phyloP scores from a whole-genome alignment of 108 stramenopile genomes.

The Conticribra weissflogii region DNA sequence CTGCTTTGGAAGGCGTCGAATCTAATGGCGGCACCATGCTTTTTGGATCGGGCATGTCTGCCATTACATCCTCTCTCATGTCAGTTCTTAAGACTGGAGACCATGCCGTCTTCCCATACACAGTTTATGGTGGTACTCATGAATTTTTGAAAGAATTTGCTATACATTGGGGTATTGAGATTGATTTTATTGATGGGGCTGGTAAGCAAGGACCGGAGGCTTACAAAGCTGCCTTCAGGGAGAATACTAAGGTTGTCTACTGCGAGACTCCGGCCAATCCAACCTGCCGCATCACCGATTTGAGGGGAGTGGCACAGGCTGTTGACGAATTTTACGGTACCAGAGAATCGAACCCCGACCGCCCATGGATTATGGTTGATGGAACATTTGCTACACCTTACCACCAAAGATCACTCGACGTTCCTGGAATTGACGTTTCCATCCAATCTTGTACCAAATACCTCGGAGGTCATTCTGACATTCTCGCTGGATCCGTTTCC shows the following conservation, averaged over 20 bases:
- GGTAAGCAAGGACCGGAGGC: conserved; percentile 42
- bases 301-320: conserved; percentile 67
- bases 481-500: conserved; percentile 84
- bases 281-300: conserved; percentile 82
- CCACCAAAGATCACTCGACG: conserved; percentile 63
- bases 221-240: conserved; percentile 43
- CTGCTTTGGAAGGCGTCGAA: conserved; percentile 57
- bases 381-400: conserved; percentile 82
- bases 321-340: conserved; percentile 58
- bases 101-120: conserved; percentile 84
- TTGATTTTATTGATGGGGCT: conserved; percentile 53
- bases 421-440: conserved; percentile 83
- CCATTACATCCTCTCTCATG: conserved; percentile 63
- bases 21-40: conserved; percentile 44
- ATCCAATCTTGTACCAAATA: conserved; percentile 90
- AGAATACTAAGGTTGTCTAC: conserved; percentile 80
- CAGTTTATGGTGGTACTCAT: conserved; percentile 92
- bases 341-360: conserved; percentile 34
- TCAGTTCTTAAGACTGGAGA: conserved; percentile 72
- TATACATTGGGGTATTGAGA: conserved; percentile 51
- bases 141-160: conserved; percentile 65
- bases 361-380: conserved; percentile 75
- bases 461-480: conserved; percentile 91
- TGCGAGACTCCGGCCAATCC: conserved; percentile 94
- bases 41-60: conserved; percentile 80